Conservation (phyloP, 495 filamentous ascomycete species). For the Platismatia glauca region DNA sequence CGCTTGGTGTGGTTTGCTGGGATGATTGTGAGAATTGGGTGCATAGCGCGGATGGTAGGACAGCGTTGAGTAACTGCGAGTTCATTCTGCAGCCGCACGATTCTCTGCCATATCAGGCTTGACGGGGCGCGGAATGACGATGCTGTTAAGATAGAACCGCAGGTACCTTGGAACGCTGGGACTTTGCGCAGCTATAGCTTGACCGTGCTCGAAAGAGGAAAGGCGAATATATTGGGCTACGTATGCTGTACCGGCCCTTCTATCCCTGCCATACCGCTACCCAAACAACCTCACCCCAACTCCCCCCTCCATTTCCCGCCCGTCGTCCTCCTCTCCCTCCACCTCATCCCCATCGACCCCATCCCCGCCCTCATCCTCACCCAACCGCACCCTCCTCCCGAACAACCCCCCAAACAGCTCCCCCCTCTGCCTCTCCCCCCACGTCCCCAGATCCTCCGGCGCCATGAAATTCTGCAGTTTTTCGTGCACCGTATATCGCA, state of each 20-base stretch:
- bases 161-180: too few species aligned
- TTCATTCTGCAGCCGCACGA: neutral
- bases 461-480: conserved; percentile 99
- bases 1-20: neutral
- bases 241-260: too few species aligned
- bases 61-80: neutral
- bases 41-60: neutral
- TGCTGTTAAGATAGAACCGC: too few species aligned
- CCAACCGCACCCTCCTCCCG: conserved; percentile 64
- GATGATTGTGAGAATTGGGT: neutral
- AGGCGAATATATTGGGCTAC: neutral
- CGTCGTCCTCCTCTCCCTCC: conserved; percentile 49
- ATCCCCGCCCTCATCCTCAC: conserved; percentile 55
- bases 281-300: conserved; percentile 65
- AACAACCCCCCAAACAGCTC: conserved; percentile 85
- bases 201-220: too few species aligned
- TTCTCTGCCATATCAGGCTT: neutral
- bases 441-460: conserved; percentile 66
- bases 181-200: too few species aligned
- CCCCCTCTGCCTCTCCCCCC: conserved; percentile 70
- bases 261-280: neutral
- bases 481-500: conserved; percentile 89
- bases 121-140: neutral
- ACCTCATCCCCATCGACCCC: conserved; percentile 47
- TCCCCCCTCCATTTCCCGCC: conserved; percentile 51